A percentile compares a stretch with the other conserved stretches of the same genome.
Evolutionary conservation across 2,329 filamentous ascomycete genomes (phyloP).

Genomic region (Eurotiales sp.): DNA sequence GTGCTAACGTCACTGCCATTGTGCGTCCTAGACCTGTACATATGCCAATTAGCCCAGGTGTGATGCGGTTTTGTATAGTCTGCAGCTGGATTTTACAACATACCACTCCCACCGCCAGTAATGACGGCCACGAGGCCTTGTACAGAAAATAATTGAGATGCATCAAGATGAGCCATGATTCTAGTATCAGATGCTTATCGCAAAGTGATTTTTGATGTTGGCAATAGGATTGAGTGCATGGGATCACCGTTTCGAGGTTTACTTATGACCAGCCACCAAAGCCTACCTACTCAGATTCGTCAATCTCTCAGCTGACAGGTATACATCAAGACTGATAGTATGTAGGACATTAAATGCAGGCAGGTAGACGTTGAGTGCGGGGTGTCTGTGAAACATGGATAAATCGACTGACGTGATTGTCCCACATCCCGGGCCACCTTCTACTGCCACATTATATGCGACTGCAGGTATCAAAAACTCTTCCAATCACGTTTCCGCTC

Average conservation of each 20-base stretch:
- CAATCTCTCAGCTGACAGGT: too few relatives aligned
- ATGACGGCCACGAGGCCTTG: slow-evolving; percentile 56
- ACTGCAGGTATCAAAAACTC: too few relatives aligned
- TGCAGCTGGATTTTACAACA: slow-evolving; percentile 10
- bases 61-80: neutral
- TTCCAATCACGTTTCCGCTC: too few relatives aligned
- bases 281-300: neutral
- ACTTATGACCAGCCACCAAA: neutral
- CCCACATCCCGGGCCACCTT: neutral
- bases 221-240: neutral
- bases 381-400: neutral
- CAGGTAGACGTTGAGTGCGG: neutral
- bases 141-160: slow-evolving; percentile 11
- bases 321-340: too few relatives aligned
- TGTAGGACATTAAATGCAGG: neutral
- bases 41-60: neutral
- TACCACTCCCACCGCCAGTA: slow-evolving; percentile 60
- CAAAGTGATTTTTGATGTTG: too few relatives aligned
- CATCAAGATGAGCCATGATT: slow-evolving; percentile 10
- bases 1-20: slow-evolving; percentile 41
- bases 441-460: too few relatives aligned
- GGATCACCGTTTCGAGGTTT: neutral
- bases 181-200: too few relatives aligned
- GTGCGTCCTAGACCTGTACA: slow-evolving; percentile 36
- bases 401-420: neutral